phyloP scores from a whole-genome alignment of 306 rosid genomes.

The Erythrophleum fordii region DNA sequence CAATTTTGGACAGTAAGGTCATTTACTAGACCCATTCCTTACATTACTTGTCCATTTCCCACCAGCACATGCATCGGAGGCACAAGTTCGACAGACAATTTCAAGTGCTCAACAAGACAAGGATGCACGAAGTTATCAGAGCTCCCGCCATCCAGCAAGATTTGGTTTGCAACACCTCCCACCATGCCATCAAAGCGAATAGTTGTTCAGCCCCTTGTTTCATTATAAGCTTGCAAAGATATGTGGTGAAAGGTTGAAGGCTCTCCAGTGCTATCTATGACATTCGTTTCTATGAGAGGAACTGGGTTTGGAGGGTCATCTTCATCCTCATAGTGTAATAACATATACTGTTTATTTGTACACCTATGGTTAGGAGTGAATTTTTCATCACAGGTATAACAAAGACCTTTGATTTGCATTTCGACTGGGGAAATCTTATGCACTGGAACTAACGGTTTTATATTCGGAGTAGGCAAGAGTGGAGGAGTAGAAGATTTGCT shows the following conservation, averaged over 20 bases:
- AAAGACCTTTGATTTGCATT: neutral
- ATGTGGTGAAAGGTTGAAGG: neutral
- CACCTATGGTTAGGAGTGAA: neutral
- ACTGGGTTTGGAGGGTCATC: neutral
- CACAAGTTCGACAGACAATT: too few species aligned
- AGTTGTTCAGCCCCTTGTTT: rapidly evolving
- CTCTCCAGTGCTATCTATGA: too few species aligned
- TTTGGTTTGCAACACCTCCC: neutral
- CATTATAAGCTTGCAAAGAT: neutral
- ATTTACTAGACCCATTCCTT: neutral
- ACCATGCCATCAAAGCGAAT: too few species aligned
- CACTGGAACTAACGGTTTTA: too few species aligned
- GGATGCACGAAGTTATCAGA: neutral
- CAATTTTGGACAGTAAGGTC: neutral
- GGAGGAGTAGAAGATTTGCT: too few species aligned
- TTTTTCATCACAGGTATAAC: neutral
- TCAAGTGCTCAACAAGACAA: neutral
- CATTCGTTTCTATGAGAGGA: too few species aligned
- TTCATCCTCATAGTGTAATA: neutral
- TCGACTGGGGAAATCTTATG: too few species aligned
- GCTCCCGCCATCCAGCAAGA: neutral
- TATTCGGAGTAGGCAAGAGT: too few species aligned
- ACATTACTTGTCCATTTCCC: neutral
- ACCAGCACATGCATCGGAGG: too few species aligned
- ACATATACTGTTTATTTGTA: too few species aligned